Base-by-base conservation (phyloP, 805 yeast species). In the Candida silvatica region DNA sequence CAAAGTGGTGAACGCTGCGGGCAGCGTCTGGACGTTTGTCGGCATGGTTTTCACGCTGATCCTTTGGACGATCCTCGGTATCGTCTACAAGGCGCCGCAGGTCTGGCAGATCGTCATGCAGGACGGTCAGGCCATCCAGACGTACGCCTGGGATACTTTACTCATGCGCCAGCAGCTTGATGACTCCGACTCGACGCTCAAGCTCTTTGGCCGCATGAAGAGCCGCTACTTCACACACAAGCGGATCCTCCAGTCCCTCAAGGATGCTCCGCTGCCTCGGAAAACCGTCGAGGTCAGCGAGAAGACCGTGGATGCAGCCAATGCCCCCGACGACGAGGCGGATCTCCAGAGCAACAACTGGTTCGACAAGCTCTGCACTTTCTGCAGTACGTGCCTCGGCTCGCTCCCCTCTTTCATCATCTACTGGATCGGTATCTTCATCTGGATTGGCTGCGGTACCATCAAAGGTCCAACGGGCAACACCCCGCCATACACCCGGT, bases 21-120 rank as follows among this genome's bases (percentile, higher is more conserved):
- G 48, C n/a, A 32, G 46, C 5, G 27, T 38, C 15, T 31, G 31
- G 16, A 38, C 51, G 30, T 56, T 61, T 31, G 29, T 45, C 17
- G 9, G 49, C 1, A 49, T 57, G 45, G 48, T 58, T 52, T 14
- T 39, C 2, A 41, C 57, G 16, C 18, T 47, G 15, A 28, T 37
- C 8, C 39, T 26, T 15, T 47, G 50, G 51, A 22, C 34, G 11
- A 17, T 37, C 45, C 24, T 45, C 50, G 38, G 65, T 29, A 41
- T 44, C 15, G 43, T 51, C 3, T 50, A 47, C 17, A 41, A 44
- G 15, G 64, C 52, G 2, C 56, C 64, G 4, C 47, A 48, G 32
- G 47, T 45, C 30, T 62, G 67, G 67, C 66, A 62, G 43, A 60
- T 62, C 26, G 56, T 56, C 3, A 61, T 62, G 62, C 64, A 62